phyloP scores from a whole-genome alignment of 306 rosid species.

The cucumber (Cucumis sativus) region DNA sequence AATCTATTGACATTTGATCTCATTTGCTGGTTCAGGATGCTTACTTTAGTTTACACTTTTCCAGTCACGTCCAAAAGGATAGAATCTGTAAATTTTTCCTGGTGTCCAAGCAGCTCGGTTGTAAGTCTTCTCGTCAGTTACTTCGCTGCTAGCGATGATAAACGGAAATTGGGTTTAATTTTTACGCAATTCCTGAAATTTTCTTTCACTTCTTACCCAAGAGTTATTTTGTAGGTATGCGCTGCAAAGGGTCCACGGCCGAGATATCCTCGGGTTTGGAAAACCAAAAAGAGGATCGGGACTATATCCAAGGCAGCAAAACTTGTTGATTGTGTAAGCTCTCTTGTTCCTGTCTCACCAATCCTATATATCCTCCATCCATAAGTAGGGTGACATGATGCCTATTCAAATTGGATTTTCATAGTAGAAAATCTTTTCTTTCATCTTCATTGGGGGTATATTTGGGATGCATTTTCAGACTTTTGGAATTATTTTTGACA shows the following conservation, averaged over 20 bases:
- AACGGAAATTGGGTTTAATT: background rate
- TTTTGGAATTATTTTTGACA: background rate
- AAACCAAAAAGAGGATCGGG: conserved; percentile 61
- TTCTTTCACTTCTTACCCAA: background rate
- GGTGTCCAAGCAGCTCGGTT: conserved; percentile 31
- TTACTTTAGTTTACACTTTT: conserved; percentile 39
- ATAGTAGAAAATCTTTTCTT: background rate
- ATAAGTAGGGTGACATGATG: background rate
- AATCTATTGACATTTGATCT: background rate
- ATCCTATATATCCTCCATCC: background rate
- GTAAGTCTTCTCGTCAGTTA: conserved; percentile 28
- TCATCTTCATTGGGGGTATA: background rate
- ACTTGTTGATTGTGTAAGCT: conserved; percentile 67
- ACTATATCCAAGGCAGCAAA: conserved; percentile 77
- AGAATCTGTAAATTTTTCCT: conserved; percentile 19
- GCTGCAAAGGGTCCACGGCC: conserved; percentile 91
- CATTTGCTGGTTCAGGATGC: conserved; percentile 31
- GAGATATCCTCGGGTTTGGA: conserved; percentile 89
- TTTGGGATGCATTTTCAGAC: background rate
- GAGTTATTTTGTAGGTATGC: conserved; percentile 40
- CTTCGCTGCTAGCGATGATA: background rate
- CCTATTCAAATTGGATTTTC: background rate
- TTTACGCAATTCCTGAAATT: background rate
- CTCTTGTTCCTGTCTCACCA: background rate
- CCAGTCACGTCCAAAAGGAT: conserved; percentile 29